Conservation (phyloP, 257 asterid species). For the Leonotis leonurus region DNA sequence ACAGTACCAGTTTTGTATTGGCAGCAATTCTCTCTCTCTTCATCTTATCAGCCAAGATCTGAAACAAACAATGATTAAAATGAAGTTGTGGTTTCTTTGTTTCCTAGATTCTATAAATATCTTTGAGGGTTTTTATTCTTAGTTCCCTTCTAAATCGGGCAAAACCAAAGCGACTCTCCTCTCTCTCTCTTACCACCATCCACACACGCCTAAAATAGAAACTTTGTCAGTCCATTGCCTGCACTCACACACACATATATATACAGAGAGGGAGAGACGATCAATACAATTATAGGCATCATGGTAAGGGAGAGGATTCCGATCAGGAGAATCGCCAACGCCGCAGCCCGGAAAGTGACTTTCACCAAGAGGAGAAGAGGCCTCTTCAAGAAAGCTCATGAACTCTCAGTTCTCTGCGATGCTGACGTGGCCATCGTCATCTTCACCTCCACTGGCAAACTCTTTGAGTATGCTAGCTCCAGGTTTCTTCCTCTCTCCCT, state of each 20-base stretch:
- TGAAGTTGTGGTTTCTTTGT: conserved; percentile 11
- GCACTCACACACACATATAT: no score
- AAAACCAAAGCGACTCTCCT: conserved; percentile 21
- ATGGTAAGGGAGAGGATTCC: conserved; percentile 80
- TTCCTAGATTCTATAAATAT: neutral
- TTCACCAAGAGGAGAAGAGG: conserved; percentile 82
- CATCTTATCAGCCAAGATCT: conserved; percentile 17
- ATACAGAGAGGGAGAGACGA: no score
- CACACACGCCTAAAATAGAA: neutral
- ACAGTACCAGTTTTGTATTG: no score
- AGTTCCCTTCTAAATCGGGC: conserved; percentile 47
- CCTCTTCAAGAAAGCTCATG: conserved; percentile 81
- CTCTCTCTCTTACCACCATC: neutral
- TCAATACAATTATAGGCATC: neutral
- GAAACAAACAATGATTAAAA: conserved; percentile 20
- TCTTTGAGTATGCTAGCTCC: conserved; percentile 62
- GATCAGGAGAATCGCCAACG: conserved; percentile 76
- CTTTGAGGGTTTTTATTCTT: conserved; percentile 12
- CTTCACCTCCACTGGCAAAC: conserved; percentile 68
- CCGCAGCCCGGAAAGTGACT: conserved; percentile 69
- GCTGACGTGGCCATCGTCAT: conserved; percentile 69
- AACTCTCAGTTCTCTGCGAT: conserved; percentile 73
- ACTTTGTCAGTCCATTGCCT: conserved; percentile 11
- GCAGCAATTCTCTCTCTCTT: neutral
- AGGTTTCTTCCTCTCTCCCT: conserved; percentile 32